These are phyloP conservation scores for Bruguiera parviflora DNA, from an alignment of 345 rosid genomes.

Conservation along the genomic window DNA sequence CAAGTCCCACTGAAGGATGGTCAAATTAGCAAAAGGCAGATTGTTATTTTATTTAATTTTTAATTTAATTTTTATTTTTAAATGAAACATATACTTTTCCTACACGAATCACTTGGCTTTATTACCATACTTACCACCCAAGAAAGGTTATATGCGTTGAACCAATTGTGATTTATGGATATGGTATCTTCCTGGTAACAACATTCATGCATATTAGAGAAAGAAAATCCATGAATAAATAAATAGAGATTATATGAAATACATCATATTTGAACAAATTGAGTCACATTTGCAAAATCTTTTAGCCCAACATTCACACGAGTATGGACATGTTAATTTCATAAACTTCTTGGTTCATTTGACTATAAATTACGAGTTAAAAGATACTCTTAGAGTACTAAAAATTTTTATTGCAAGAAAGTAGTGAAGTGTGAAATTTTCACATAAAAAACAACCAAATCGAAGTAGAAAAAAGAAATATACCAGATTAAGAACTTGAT, in stretches of 20 bases:
- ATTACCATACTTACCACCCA: slow-evolving; percentile 68
- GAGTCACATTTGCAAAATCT: not conserved
- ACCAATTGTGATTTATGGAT: slow-evolving; percentile 96
- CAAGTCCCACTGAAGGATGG: slow-evolving; percentile 68
- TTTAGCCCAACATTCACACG: too few species aligned
- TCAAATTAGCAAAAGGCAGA: slow-evolving; percentile 9
- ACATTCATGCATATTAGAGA: slow-evolving; percentile 11
- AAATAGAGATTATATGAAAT: not conserved
- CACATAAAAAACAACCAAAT: not conserved
- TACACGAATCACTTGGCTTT: slow-evolving; percentile 10
- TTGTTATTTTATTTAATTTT: too few species aligned
- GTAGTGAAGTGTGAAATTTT: not conserved
- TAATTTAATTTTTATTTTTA: slow-evolving; percentile 1
- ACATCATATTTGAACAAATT: not conserved
- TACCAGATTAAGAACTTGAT: slow-evolving; percentile 96
- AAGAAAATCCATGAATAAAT: not conserved
- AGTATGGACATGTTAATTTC: not conserved
- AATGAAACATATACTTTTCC: slow-evolving; percentile 4
- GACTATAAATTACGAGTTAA: not conserved
- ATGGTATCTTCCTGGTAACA: slow-evolving; percentile 80
- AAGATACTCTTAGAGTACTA: not conserved
- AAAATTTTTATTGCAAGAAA: not conserved
- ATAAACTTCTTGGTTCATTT: not conserved
- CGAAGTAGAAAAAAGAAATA: slow-evolving; percentile 6
- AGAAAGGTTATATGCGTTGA: slow-evolving; percentile 72